Base-by-base conservation (phyloP, 139 green algal genomes). In the Micromonas commoda region DNA sequence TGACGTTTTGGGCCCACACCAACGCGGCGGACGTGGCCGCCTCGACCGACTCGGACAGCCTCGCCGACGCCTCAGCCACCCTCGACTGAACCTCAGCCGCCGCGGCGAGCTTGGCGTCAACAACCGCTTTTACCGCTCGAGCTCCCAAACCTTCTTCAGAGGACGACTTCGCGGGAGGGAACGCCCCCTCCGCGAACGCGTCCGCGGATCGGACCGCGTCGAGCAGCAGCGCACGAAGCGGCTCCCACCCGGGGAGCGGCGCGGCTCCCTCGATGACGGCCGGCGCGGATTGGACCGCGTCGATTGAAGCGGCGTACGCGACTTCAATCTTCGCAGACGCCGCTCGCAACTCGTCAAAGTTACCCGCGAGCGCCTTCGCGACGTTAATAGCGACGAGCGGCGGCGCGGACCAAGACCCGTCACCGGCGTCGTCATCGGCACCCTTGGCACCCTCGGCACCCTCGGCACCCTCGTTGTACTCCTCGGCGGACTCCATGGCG, bases 1-100 rank as follows among this genome's bases (percentile, higher is more conserved):
- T 23, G 24, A 78, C 54, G 16, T 34, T 26, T 53, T 78, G 72
- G 23, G 38, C 72, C 72, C 72, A 78, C 24, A 78, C 23, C 20
- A 78, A 29, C 1, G 57, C 19, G 34, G 39, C 26, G 5, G 37
- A 13, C 69, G 32, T 31, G n/a, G 39, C 51, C 4, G 26, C 39
- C 69, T 76, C 69, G 31, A 35, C 29, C n/a, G 63, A n/a, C 4
- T 76, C 69, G n/a, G 24, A 31, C 3, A 76, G 16, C 45, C 9
- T 57, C 45, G 45, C 45, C 9, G 45, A 9, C 9, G 45, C 45
- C 9, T 9, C 45, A 16, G 45, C 45, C 9, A 57, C 45, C 9
- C 45, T 9, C 45, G 9, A 9, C 9, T 16, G 45, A 9, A 16
- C 45, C 45, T 57, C 45, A 9, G 45, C 45, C 9, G 45, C 45